phyloP scores from a whole-genome alignment of 176 grass and related monocot genomes.

The Thalia dealbata region DNA sequence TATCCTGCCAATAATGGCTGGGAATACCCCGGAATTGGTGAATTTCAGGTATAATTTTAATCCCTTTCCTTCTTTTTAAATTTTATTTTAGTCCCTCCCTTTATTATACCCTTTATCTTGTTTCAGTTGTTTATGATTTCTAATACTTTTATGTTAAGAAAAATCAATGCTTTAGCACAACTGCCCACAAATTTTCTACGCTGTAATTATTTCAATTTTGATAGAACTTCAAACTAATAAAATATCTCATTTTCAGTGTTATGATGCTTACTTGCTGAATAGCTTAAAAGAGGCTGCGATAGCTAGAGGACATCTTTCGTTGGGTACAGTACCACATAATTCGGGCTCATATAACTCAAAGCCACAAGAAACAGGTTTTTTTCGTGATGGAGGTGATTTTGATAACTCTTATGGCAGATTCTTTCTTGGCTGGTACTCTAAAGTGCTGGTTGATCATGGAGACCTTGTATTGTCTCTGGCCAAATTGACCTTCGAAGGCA shows the following conservation, averaged over 20 bases:
- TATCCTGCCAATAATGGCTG: conserved; percentile 75
- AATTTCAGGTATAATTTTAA: conserved; percentile 53
- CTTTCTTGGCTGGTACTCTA: conserved; percentile 79
- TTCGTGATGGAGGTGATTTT: conserved; percentile 80
- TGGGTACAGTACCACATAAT: conserved; percentile 55
- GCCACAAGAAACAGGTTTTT: conserved; percentile 73
- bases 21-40: conserved; percentile 86
- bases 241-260: conserved; percentile 46
- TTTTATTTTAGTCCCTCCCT: too few species aligned
- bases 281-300: conserved; percentile 58
- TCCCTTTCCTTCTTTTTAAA: not conserved
- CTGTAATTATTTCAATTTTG: not conserved
- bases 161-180: too few species aligned
- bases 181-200: not conserved
- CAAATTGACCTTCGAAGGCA: conserved; percentile 75
- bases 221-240: not conserved
- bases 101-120: not conserved
- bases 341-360: conserved; percentile 65
- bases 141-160: not conserved
- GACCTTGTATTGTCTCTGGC: conserved; percentile 71
- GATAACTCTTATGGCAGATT: conserved; percentile 89
- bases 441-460: conserved; percentile 62
- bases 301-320: conserved; percentile 53
- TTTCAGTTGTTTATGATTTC: not conserved
- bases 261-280: conserved; percentile 69